A percentile compares a stretch with the other conserved stretches of the same genome.
phyloP scores from a whole-genome alignment of 441 rosid genomes.

The Adansonia grandidieri region DNA sequence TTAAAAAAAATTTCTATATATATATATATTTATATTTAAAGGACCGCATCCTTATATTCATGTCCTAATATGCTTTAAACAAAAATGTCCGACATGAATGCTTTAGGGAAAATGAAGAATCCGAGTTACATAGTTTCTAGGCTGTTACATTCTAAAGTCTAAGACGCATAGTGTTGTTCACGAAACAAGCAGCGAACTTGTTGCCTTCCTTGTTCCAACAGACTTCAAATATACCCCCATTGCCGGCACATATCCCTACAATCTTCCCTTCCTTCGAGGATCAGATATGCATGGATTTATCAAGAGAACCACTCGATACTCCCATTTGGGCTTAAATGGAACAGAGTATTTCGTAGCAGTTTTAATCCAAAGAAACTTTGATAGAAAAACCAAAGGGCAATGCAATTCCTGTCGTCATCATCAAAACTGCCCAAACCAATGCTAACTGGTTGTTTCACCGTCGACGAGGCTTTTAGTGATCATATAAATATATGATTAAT shows the following conservation, averaged over 20 bases:
- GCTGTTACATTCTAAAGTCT: constrained; percentile 82
- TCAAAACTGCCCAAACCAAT: neutral
- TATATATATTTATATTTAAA: no score
- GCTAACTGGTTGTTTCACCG: neutral
- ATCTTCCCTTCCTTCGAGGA: constrained; percentile 90
- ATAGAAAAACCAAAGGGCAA: neutral
- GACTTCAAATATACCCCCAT: constrained; percentile 92
- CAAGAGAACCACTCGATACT: constrained; percentile 94
- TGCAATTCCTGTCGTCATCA: no score
- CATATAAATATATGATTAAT: no score
- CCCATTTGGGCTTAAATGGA: constrained; percentile 97
- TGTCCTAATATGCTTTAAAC: no score
- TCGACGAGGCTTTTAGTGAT: neutral
- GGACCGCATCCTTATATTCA: no score
- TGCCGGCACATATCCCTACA: constrained; percentile 79
- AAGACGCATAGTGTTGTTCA: constrained; percentile 86
- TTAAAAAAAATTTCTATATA: no score
- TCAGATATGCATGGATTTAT: constrained; percentile 88
- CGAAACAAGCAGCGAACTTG: constrained; percentile 90
- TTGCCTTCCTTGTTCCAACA: constrained; percentile 97
- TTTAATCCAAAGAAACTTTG: constrained; percentile 17
- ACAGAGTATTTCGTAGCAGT: constrained; percentile 79
- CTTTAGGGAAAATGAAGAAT: no score
- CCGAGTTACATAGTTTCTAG: neutral
- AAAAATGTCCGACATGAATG: no score